Conservation (phyloP, 176 grass and related monocot species). For the Eleusine coracana region DNA sequence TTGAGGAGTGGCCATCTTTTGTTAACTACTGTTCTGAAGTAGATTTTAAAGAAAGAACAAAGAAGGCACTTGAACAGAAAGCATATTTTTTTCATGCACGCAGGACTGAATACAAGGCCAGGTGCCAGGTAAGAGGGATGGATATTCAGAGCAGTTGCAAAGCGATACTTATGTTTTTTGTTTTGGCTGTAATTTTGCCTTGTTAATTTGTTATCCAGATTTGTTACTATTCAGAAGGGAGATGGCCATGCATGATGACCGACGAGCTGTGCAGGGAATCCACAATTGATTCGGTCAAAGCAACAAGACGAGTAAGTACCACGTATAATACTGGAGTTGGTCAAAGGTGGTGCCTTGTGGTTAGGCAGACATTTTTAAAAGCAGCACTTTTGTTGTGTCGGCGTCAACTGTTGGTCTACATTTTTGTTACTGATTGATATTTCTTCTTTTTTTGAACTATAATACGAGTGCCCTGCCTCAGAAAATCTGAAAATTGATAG, state of each 20-base stretch:
- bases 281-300: background rate
- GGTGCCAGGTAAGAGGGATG: background rate
- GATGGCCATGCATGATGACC: too few relatives aligned
- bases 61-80: background rate
- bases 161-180: too few relatives aligned
- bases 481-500: background rate
- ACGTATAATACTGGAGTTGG: background rate
- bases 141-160: background rate
- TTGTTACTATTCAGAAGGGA: too few relatives aligned
- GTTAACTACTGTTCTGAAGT: background rate
- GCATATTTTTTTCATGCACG: background rate
- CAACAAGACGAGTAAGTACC: background rate
- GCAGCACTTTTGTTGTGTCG: background rate
- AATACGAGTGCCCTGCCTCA: too few relatives aligned
- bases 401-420: background rate
- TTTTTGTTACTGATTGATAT: background rate
- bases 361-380: background rate
- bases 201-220: too few relatives aligned
- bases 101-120: too few relatives aligned
- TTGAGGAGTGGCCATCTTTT: constrained; percentile 22
- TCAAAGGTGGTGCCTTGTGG: background rate
- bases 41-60: too few relatives aligned
- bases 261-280: background rate
- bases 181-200: too few relatives aligned
- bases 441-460: too few relatives aligned